Evolutionary conservation across 208 protist species (phyloP).

Genomic region (Crithidia bombi): DNA sequence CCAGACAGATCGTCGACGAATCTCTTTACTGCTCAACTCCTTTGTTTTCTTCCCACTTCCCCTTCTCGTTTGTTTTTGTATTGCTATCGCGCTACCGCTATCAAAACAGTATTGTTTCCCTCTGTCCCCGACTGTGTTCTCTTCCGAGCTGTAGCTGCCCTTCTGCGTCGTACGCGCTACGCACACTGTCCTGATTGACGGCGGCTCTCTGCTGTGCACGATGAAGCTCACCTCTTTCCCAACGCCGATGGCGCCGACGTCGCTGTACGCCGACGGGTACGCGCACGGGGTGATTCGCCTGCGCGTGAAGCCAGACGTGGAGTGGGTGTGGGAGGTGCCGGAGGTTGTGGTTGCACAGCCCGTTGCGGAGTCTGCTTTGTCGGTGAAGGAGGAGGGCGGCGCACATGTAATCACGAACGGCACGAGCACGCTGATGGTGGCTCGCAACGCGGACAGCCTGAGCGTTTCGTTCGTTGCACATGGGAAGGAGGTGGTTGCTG

Average conservation of each 20-base stretch:
- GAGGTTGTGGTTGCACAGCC: constrained; percentile 14
- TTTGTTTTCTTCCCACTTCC: no score
- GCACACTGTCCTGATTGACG: no score
- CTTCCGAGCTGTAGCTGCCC: no score
- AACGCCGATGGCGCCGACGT: constrained; percentile 8
- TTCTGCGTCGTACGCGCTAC: no score
- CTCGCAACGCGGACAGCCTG: constrained; percentile 1
- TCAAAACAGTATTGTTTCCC: no score
- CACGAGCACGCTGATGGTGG: constrained; percentile 10
- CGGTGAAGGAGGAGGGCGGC: background rate
- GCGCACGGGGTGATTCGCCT: constrained; percentile 12
- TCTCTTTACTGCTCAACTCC: no score
- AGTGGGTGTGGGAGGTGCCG: constrained; percentile 22
- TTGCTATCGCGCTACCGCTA: no score
- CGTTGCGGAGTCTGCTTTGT: constrained; percentile 8
- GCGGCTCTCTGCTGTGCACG: no score
- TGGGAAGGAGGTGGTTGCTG: background rate
- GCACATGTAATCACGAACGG: constrained; percentile 8
- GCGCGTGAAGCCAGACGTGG: constrained; percentile 18
- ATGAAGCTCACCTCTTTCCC: constrained; percentile 14
- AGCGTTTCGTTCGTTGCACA: constrained; percentile 3
- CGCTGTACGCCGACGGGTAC: constrained; percentile 16
- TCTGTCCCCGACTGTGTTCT: no score
- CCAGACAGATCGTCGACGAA: no score
- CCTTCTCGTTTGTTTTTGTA: no score